Base-by-base conservation (phyloP, 352 stramenopile species). In the Pilasporangium apinafurcum region DNA sequence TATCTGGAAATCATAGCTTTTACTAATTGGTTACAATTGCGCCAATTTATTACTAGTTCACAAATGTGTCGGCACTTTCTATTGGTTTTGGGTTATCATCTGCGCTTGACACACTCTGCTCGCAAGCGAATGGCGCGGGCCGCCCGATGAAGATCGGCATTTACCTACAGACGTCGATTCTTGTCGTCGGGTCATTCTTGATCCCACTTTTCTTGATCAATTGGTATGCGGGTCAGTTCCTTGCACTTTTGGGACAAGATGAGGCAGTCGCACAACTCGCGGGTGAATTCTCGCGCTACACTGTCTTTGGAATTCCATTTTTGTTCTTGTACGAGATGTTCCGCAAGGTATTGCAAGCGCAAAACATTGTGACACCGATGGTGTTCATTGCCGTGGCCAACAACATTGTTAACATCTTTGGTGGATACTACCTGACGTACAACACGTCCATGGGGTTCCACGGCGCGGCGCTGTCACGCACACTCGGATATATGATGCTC, bases 91-190 rank as follows among this genome's bases (percentile, higher is more conserved):
- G 74, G n/a, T 51, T 89, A 5, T 50, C 71, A 10, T 81, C 71
- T 16, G 80, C 74, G 12, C 65, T 92, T 18, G 80, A 92, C 48
- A 89, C 76, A 59, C 63, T 92, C 5, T 89, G 74, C 30, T 79
- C 68, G 13, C 63, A 85, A 40, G 71, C 76, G 30, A 78, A 71
- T 29, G 78, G 79, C 29, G 77, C 81, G 4, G 58, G 55, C 28
- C 59, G 47, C 5, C 31, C 62, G 16, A 36, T 62, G 9, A 72
- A 80, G 48, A 87, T 90, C 43, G 80, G 80, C 7, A 62, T 75
- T 10, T 90, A 89, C 51, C 56, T 86, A 12, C 64, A 87, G 26
- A 74, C 67, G 0, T 68, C 62, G 2, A 30, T 84, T 1, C 32
- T 82, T 26, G 60, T 89, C 26, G 53, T 89, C 25, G 51, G 55